phyloP scores from a whole-genome alignment of 192 early-diverging fungal species.

The Gorgonomyces haynaldii region DNA sequence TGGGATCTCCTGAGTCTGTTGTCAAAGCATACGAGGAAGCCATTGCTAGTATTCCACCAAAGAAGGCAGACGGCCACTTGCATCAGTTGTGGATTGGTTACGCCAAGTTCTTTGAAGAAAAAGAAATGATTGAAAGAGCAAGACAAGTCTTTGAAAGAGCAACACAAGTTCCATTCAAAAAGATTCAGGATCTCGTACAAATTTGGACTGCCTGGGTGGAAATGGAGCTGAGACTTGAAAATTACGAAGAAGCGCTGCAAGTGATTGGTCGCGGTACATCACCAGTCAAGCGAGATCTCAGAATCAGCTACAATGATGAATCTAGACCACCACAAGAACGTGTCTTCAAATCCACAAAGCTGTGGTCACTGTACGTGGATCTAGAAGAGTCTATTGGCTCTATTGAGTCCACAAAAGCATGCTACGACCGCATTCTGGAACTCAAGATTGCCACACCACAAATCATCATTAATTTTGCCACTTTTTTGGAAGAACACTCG shows the following conservation, averaged over 20 bases:
- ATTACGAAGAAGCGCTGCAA: constrained; percentile 59
- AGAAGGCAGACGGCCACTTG: constrained; percentile 65
- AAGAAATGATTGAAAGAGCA: constrained; percentile 47
- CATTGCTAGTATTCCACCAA: constrained; percentile 59
- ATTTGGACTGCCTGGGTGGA: constrained; percentile 89
- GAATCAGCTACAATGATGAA: constrained; percentile 72
- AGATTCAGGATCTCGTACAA: constrained; percentile 74
- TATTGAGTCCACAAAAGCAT: constrained; percentile 60
- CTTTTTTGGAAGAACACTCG: constrained; percentile 74
- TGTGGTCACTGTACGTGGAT: constrained; percentile 94
- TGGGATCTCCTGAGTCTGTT: constrained; percentile 30
- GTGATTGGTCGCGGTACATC: constrained; percentile 77
- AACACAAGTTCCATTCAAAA: constrained; percentile 62
- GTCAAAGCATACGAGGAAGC: constrained; percentile 68
- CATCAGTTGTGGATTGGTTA: constrained; percentile 74
- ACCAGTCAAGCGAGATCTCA: constrained; percentile 15
- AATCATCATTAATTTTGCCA: constrained; percentile 90
- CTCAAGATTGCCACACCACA: constrained; percentile 91
- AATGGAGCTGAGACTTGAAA: constrained; percentile 51
- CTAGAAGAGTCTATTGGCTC: constrained; percentile 84
- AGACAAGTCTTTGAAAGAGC: constrained; percentile 76
- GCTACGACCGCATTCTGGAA: constrained; percentile 88
- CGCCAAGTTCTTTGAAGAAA: constrained; percentile 65
- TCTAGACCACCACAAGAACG: constrained; percentile 60
- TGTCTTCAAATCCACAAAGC: constrained; percentile 71